phyloP scores from a whole-genome alignment of 208 protist genomes.

The Borovskyia barvae region DNA sequence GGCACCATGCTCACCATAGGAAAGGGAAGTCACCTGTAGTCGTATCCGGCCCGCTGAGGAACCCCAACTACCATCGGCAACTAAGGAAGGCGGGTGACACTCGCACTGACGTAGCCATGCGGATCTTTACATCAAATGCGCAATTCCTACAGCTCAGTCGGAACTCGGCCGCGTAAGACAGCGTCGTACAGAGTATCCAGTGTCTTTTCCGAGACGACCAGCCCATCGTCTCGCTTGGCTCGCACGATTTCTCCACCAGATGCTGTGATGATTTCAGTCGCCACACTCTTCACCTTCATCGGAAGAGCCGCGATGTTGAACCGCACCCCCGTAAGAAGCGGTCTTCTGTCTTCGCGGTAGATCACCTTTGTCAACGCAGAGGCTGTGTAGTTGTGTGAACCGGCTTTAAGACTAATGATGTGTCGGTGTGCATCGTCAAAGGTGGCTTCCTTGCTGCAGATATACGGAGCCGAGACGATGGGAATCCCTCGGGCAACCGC shows the following conservation, averaged over 20 bases:
- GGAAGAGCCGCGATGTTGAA: constrained; percentile 48
- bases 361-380: constrained; percentile 46
- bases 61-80: neutral
- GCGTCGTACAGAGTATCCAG: constrained; percentile 68
- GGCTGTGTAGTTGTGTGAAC: constrained; percentile 44
- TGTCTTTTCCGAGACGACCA: constrained; percentile 33
- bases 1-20: too few species aligned
- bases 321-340: constrained; percentile 36
- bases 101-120: neutral
- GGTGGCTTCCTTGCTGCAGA: constrained; percentile 27
- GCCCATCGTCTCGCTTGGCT: constrained; percentile 13
- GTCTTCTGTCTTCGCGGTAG: constrained; percentile 22
- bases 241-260: constrained; percentile 54
- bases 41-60: neutral
- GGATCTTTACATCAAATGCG: neutral
- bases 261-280: constrained; percentile 63
- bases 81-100: neutral
- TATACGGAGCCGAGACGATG: constrained; percentile 50
- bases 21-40: neutral
- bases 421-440: constrained; percentile 14
- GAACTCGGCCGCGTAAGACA: constrained; percentile 48
- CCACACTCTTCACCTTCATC: constrained; percentile 34
- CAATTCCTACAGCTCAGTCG: neutral
- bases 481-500: constrained; percentile 75
- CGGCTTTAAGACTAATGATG: constrained; percentile 50